Evolutionary conservation across 2,329 filamentous ascomycete genomes (phyloP).

Genomic region (Chaetomiaceae sp.): DNA sequence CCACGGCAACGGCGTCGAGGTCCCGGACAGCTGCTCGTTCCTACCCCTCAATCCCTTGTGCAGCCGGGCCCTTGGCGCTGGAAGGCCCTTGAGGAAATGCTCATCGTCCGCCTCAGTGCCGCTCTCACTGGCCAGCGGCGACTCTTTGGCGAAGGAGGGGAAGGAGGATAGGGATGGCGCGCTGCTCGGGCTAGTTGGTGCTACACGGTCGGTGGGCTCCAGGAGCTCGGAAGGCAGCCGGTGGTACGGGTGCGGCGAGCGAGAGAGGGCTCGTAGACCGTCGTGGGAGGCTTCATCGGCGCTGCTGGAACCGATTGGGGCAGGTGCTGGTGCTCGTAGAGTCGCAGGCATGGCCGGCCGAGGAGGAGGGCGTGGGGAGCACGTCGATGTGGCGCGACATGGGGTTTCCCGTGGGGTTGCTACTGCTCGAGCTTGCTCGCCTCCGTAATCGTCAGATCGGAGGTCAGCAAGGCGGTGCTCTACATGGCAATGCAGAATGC

Average conservation of each 20-base stretch:
- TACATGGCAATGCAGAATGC: background rate
- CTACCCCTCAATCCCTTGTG: conserved; percentile 71
- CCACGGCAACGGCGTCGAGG: conserved; percentile 50
- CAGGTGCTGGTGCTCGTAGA: conserved; percentile 32
- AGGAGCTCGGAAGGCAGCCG: conserved; percentile 51
- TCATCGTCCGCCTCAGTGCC: conserved; percentile 96
- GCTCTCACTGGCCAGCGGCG: conserved; percentile 69
- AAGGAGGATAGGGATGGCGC: conserved; percentile 25
- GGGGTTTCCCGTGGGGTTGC: too few relatives aligned
- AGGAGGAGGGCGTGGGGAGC: too few relatives aligned
- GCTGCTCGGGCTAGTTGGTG: too few relatives aligned
- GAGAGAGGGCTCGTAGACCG: conserved; percentile 44
- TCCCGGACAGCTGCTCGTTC: conserved; percentile 48
- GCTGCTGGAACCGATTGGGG: conserved; percentile 8
- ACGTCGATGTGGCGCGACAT: too few relatives aligned
- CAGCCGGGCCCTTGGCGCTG: conserved; percentile 64
- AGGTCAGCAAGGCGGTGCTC: background rate
- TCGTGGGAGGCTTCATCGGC: conserved; percentile 23
- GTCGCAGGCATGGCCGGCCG: conserved; percentile 40
- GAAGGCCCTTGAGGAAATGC: conserved; percentile 76
- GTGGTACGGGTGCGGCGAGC: conserved; percentile 64
- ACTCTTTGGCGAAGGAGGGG: conserved; percentile 41
- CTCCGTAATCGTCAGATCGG: too few relatives aligned
- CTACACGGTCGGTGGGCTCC: conserved; percentile 39
- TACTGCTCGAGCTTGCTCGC: too few relatives aligned